Evolutionary conservation across 2,329 filamentous ascomycete species (phyloP), one percentile per base, ranked within the genome.

Genomic region (Penicillium sp.): DNA sequence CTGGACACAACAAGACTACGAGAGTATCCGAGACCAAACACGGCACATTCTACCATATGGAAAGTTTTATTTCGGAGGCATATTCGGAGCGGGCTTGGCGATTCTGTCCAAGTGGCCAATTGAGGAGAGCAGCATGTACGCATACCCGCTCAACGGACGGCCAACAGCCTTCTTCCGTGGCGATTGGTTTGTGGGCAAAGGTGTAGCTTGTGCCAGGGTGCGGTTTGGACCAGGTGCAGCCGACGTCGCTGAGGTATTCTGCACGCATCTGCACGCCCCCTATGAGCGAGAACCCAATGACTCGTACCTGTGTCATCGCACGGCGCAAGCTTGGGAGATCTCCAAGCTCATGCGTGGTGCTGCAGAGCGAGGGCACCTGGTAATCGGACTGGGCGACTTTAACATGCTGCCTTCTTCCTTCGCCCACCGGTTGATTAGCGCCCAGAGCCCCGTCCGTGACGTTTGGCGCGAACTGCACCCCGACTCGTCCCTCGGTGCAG

Each of bases 111-210:
- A 86, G 81, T 98, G 92, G 91, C 93, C 93, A 22, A 92, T 99
- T 63, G 88, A 91, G 68, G 90, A 96, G 78, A 93, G 88, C 74
- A 87, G 83, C 68, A 96, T 98, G 91, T 83, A 86, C 64, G 82
- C 82, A 3, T 99, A 97, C 72, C 86, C 91, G n/a, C 82, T 99
- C 52, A 97, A 96, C 73, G 95, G 95, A 19, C 85, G 93, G 19
- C 95, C 95, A 6, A 93, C 92, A 10, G 93, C 93, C 5, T 96
- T 98, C 76, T 97, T 89, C 77, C 83, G 93, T 58, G 95, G 95
- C 11, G 93, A 98, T 74, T 98, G 93, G 91, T 98, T 87, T 70
- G 93, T 97, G 10, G 95, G 95, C 0, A 98, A 98, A 73, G 95
- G 95, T 16, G 87, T 98, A 43, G 95, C 93, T 7, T 89, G 85